Evolutionary conservation across 1,284 basidiomycete species (phyloP).

Genomic region (Pterulicium gracile): DNA sequence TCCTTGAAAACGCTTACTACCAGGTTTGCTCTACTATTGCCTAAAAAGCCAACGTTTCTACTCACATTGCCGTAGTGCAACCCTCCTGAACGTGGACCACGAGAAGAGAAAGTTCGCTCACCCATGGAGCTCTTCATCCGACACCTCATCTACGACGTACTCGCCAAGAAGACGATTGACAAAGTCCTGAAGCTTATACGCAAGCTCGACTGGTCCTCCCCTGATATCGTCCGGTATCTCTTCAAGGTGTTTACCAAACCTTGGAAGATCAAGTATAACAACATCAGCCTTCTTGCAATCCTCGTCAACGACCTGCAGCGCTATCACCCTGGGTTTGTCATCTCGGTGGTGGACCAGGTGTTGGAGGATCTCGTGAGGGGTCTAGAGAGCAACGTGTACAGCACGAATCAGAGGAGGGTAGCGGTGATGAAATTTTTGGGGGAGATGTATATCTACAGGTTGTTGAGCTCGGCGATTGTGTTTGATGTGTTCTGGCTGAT

Average conservation of each 20-base stretch:
- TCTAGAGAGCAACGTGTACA: conserved; percentile 92
- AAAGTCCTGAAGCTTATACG: conserved; percentile 87
- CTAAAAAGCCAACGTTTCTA: conserved; percentile 5
- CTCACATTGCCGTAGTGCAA: conserved; percentile 62
- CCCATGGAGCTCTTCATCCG: conserved; percentile 90
- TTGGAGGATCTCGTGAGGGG: conserved; percentile 88
- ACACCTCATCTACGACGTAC: conserved; percentile 86
- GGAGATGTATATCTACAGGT: conserved; percentile 95
- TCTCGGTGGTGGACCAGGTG: conserved; percentile 88
- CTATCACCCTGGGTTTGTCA: conserved; percentile 83
- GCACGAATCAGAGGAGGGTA: conserved; percentile 87
- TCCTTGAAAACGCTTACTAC: conserved; percentile 98
- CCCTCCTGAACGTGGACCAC: conserved; percentile 86
- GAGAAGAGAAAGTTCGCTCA: conserved; percentile 77
- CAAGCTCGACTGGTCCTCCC: conserved; percentile 93
- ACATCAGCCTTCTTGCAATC: conserved; percentile 88
- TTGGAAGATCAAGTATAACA: conserved; percentile 93
- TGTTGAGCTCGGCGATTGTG: conserved; percentile 80
- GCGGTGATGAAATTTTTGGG: conserved; percentile 91
- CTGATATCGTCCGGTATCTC: conserved; percentile 37
- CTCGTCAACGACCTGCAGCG: conserved; percentile 88
- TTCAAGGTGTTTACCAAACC: conserved; percentile 89
- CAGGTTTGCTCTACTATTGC: conserved; percentile 41
- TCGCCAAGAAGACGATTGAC: conserved; percentile 86
- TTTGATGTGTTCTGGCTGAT: conserved; percentile 94